These are phyloP conservation scores for Solanum chmielewskii DNA, from an alignment of 257 asterid genomes.

Conservation along the genomic window DNA sequence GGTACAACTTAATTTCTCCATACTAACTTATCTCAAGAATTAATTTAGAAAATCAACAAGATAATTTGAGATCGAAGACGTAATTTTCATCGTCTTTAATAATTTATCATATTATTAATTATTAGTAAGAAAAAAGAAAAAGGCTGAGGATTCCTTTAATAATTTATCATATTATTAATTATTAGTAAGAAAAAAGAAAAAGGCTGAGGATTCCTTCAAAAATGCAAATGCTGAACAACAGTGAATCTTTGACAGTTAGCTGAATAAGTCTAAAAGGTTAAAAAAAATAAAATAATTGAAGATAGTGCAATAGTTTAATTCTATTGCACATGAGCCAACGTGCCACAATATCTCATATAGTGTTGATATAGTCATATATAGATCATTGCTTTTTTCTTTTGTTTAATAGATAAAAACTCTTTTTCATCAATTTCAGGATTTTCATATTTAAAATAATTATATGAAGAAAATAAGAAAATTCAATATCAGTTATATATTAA, in stretches of 20 bases:
- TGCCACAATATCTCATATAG: background rate
- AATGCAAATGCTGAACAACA: background rate
- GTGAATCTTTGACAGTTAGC: background rate
- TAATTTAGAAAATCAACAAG: background rate
- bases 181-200: background rate
- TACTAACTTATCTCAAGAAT: no score
- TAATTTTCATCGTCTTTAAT: background rate
- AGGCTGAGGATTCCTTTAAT: background rate
- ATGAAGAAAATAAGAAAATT: background rate
- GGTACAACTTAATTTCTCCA: background rate
- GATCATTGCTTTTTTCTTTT: background rate
- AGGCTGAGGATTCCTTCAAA: background rate
- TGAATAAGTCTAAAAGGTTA: background rate
- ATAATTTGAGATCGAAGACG: background rate
- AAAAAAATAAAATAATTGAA: background rate
- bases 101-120: background rate
- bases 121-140: background rate
- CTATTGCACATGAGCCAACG: background rate
- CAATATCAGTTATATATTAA: background rate
- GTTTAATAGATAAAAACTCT: background rate
- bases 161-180: background rate
- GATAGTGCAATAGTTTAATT: conserved; percentile 6
- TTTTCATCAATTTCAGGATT: background rate
- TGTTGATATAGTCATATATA: background rate
- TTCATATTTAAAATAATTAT: background rate